Conservation (phyloP, 352 stramenopile genomes). For the Globisporangium paroecandrum region DNA sequence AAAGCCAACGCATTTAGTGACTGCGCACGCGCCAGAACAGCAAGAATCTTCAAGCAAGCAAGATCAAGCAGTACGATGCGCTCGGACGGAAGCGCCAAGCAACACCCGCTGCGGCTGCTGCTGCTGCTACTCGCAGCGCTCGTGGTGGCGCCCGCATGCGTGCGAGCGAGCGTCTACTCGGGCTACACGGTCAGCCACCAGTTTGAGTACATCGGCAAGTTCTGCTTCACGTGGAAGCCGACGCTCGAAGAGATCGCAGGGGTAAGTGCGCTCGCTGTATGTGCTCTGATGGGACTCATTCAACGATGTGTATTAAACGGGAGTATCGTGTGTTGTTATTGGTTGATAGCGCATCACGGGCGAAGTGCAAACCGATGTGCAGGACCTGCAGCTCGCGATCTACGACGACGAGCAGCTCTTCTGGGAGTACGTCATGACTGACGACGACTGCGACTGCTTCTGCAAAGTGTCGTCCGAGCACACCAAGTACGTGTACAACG, state of each 20-base stretch:
- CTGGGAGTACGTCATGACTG: conserved; percentile 72
- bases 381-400: conserved; percentile 64
- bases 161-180: conserved; percentile 40
- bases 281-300: no score
- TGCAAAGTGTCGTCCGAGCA: conserved; percentile 72
- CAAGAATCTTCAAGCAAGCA: not conserved
- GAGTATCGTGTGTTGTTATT: not conserved
- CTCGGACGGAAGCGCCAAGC: not conserved
- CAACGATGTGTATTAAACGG: not conserved
- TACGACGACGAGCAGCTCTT: conserved; percentile 81
- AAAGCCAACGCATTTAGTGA: not conserved
- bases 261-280: conserved; percentile 21
- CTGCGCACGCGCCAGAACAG: not conserved
- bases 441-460: conserved; percentile 54
- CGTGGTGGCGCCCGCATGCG: conserved; percentile 11
- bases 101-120: conserved; percentile 9
- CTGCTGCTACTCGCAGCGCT: conserved; percentile 2
- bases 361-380: conserved; percentile 59
- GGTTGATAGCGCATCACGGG: conserved; percentile 41
- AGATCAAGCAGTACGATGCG: not conserved
- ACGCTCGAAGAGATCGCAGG: conserved; percentile 57
- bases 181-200: conserved; percentile 64
- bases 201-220: conserved; percentile 81
- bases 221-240: conserved; percentile 71
- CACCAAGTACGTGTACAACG: conserved; percentile 68